Base-by-base conservation (phyloP, 2,329 filamentous ascomycete species). In the Aspergillus ibericus region DNA sequence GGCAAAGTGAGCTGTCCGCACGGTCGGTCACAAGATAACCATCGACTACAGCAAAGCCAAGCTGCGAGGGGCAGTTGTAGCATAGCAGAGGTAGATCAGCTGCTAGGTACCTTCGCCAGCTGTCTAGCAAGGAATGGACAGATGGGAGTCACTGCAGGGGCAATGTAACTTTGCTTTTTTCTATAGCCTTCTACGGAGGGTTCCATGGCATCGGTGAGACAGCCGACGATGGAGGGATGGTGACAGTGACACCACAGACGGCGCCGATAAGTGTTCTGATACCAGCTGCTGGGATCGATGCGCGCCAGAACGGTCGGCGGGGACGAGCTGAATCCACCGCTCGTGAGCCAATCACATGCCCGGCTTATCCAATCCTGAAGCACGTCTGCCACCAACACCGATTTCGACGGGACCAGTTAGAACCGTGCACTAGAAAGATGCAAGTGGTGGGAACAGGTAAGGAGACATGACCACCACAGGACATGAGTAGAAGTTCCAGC, bases 311-410 rank as follows among this genome's bases (percentile, higher is more conserved):
- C 38, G 44, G 44, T n/a, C 16, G 44, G 44, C n/a, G 44, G 25
- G 44, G 25, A 25, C 22, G 3, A 48, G 27, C 44, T 18, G 44
- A 27, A 29, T 25, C 42, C 42, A 15, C 44, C 44, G 7, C 15
- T 8, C 25, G 53, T 25, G 46, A 55, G 52, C 70, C 70, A 72
- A 72, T 72, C 63, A 70, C 34, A 63, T 49, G 7, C 29, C 44
- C 22, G 52, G 58, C 60, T 71, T 72, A 71, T 70, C 69, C 64
- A 72, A 72, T 63, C 63, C 18, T 32, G 7, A 32, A 32, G 29
- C 29, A 32, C 29, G 29, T 32, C 29, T 32, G 8, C 29, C 29
- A 32, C 29, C 29, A 32, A 32, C 29, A 10, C 29, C 29, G 29
- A 32, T 32, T 32, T 9, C 29, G 29, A 32, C 29, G 29, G 29